Conservation (phyloP, 1,284 basidiomycete species). For the Austropuccinia psidii region DNA sequence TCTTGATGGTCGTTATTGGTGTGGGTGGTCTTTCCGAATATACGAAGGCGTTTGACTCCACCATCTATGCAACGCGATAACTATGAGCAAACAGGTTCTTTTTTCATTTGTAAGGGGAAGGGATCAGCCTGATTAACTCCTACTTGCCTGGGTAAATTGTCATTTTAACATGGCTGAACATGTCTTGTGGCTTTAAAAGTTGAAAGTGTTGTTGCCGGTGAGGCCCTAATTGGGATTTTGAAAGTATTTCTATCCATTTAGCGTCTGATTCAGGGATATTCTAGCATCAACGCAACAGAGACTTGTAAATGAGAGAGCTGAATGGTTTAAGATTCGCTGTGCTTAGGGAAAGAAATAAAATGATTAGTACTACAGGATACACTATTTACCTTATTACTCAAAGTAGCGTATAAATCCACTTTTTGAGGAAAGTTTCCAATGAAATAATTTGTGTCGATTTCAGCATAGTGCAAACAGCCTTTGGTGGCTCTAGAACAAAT, state of each 20-base stretch:
- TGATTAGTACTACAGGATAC: too few relatives aligned
- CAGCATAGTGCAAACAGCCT: conserved; percentile 63
- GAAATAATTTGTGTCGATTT: conserved; percentile 92
- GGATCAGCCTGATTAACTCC: too few relatives aligned
- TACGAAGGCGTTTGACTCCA: conserved; percentile 80
- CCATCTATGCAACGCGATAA: conserved; percentile 57
- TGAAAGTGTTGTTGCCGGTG: conserved; percentile 84
- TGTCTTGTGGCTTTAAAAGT: conserved; percentile 54
- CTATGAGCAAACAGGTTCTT: background rate
- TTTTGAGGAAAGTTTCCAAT: conserved; percentile 93
- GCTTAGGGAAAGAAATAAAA: conserved; percentile 36
- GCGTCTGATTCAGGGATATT: conserved; percentile 47
- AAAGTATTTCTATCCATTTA: conserved; percentile 66
- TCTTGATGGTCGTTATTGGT: conserved; percentile 38
- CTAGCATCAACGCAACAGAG: too few relatives aligned
- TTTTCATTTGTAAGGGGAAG: too few relatives aligned
- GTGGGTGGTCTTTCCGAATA: conserved; percentile 61
- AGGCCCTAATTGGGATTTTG: conserved; percentile 72
- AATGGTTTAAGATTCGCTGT: background rate
- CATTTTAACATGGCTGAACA: conserved; percentile 75
- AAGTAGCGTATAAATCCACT: conserved; percentile 66
- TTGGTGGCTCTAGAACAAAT: background rate
- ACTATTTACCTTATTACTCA: conserved; percentile 52
- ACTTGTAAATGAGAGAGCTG: background rate
- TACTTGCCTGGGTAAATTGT: conserved; percentile 67